Base-by-base conservation (phyloP, 192 early-diverging fungal genomes). In the Entrophospora sp. region DNA sequence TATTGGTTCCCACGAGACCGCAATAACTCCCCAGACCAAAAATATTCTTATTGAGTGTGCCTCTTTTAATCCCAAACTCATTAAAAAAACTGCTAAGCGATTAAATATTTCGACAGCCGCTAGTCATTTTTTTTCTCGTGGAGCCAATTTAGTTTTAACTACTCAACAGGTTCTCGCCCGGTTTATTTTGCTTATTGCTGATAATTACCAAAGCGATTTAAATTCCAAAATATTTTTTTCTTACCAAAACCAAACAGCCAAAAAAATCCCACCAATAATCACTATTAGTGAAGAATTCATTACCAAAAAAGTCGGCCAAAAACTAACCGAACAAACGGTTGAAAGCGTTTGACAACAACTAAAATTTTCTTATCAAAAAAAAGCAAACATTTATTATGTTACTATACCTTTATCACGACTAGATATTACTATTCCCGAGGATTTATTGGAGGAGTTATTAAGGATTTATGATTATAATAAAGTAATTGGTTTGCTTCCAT, bases 401-500 rank as follows among this genome's bases (percentile, higher is more conserved):
- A 51, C 48, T 4, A 4, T 30, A 2, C 48, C 48, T 51, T 51
- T 30, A 4, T 18, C 1, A 1, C 48, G 48, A 3, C 48, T 22
- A 4, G 48, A 51, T 51, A 30, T 51, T 18, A 18, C 48, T 10
- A 3, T 1, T 8, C n/a, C 48, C 14, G 48, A 51, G 20, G 48
- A 51, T 51, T 51, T 51, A 18, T 51, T 51, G 28, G 48, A 51
- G 24, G 48, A 51, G 24, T 8, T 51, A 51, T 51, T 51, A 51
- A 51, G n/a, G 9, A 51, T 51, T 51, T 51, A 51, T 18, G 48
- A 51, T 51, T 51, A 51, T 51, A 51, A 51, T 24, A 30, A 51
- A 51, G 9, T 51, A 24, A 24, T 4, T 3, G 12, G 48, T 18
- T 51, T 22, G 40, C 40, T 42, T 8, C 8, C 40, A n/a, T n/a